Base-by-base conservation (phyloP, 495 filamentous ascomycete species). In the Clavariopsis aquatica region DNA sequence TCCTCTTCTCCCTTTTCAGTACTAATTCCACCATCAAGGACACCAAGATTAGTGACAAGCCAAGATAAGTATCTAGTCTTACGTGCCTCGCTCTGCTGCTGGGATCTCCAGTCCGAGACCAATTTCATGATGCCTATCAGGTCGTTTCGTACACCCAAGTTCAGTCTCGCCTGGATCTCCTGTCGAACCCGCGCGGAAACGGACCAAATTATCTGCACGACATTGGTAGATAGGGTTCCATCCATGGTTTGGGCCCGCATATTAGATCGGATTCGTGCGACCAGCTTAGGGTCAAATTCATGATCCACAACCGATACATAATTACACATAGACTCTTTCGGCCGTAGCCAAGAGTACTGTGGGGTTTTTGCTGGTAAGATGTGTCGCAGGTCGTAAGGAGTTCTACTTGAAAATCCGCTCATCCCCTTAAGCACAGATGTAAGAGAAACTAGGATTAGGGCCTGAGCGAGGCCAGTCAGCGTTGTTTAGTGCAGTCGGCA, bases 61-160 rank as follows among this genome's bases (percentile, higher is more conserved):
- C 56, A 66, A 26, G 64, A 66, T 19, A 66, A 28, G 36, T 49
- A 60, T 20, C 64, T 31, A 13, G 26, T 51, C 51, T 22, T 60
- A 8, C 26, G 34, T 13, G 34, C 24, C 49, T 66, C 56, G 36
- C 41, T 34, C 26, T 49, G 23, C 49, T 66, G 64, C 23, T 56
- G 49, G 8, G n/a, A 15, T 1, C 13, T 5, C 64, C 64, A 66
- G 52, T 66, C 57, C 26, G 64, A 27, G 13, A 22, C 26, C 22
- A 60, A 31, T 38, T 61, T 61, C 64, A 66, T 66, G 43, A 66
- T 41, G 26, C n/a, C 64, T 26, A 61, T 56, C 26, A 66, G 10
- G 41, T 66, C 64, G 43, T 66, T 61, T 41, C 20, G 47, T 28
- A 29, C 31, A 17, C 64, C 64, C 13, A 29, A 47, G 24, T 54